Evolutionary conservation across 495 filamentous ascomycete species (phyloP).

Genomic region (Terfezia boudieri): DNA sequence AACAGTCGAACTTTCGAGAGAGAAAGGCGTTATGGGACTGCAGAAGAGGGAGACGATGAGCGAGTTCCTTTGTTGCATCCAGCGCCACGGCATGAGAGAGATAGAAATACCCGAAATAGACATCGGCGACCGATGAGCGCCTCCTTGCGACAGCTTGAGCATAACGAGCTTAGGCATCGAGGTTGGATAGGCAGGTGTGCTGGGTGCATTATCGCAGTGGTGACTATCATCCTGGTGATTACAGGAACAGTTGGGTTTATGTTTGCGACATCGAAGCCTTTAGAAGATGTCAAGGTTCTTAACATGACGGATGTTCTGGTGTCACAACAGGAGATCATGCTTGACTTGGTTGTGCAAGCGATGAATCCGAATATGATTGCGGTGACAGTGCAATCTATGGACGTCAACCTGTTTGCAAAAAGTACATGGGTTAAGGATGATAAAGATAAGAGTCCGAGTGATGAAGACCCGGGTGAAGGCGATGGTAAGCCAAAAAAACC

Average conservation of each 20-base stretch:
- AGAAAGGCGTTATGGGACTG: slow-evolving; percentile 33
- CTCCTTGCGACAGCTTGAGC: slow-evolving; percentile 49
- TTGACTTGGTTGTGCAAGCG: slow-evolving; percentile 72
- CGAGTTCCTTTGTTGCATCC: slow-evolving; percentile 49
- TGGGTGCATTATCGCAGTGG: slow-evolving; percentile 50
- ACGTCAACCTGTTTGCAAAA: slow-evolving; percentile 83
- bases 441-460: slow-evolving; percentile 45
- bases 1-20: slow-evolving; percentile 19
- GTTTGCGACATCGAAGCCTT: slow-evolving; percentile 70
- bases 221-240: slow-evolving; percentile 54
- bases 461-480: slow-evolving; percentile 22
- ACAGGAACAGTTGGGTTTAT: slow-evolving; percentile 68
- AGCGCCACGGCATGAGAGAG: slow-evolving; percentile 16
- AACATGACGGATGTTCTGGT: slow-evolving; percentile 75
- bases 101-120: slow-evolving; percentile 32
- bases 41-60: slow-evolving; percentile 71
- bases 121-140: slow-evolving; percentile 34
- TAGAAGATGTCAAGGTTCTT: slow-evolving; percentile 49
- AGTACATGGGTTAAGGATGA: slow-evolving; percentile 64
- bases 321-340: slow-evolving; percentile 85
- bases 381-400: slow-evolving; percentile 58
- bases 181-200: slow-evolving; percentile 50
- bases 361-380: slow-evolving; percentile 80
- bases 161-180: slow-evolving; percentile 42
- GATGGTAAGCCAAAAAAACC: slow-evolving; percentile 9